Percentiles rank a stretch among this genome's conserved stretches.
Evolutionary conservation across 106 monocot genomes (phyloP).

Genomic region (Amphibolis antarctica): DNA sequence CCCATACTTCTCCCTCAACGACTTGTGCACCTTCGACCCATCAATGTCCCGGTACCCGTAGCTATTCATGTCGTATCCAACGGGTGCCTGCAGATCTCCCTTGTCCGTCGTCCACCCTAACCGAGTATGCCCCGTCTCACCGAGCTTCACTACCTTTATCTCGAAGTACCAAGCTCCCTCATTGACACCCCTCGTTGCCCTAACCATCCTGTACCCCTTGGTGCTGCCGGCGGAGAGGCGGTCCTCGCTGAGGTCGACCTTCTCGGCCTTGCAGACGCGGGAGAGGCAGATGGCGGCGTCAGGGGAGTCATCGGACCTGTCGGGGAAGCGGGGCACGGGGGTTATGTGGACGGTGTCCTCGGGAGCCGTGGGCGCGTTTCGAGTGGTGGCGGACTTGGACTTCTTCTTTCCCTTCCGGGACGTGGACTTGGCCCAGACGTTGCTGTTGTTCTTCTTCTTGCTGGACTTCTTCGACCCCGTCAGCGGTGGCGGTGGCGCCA

Average conservation of each 20-base stretch:
- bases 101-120: slow-evolving; percentile 85
- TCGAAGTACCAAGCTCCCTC: slow-evolving; percentile 92
- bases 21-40: slow-evolving; percentile 77
- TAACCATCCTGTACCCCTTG: slow-evolving; percentile 93
- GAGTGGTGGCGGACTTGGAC: slow-evolving; percentile 17
- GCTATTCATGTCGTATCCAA: slow-evolving; percentile 73
- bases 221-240: slow-evolving; percentile 69
- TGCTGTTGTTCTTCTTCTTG: slow-evolving; percentile 77
- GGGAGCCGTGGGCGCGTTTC: slow-evolving; percentile 8
- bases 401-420: slow-evolving; percentile 96
- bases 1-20: slow-evolving; percentile 75
- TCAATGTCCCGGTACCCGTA: slow-evolving; percentile 87
- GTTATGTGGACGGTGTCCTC: slow-evolving; percentile 63
- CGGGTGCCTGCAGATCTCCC: slow-evolving; percentile 91
- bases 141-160: slow-evolving; percentile 46
- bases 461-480: slow-evolving; percentile 29
- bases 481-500: not conserved
- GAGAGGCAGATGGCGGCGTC: slow-evolving; percentile 56
- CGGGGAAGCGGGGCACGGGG: slow-evolving; percentile 59
- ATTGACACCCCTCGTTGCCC: slow-evolving; percentile 70
- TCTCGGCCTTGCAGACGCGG: slow-evolving; percentile 77
- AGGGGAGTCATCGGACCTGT: slow-evolving; percentile 62
- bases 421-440: slow-evolving; percentile 72
- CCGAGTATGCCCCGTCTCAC: slow-evolving; percentile 68
- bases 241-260: slow-evolving; percentile 76